Percentiles rank a stretch among this genome's conserved stretches.
Evolutionary conservation across 202 grass and related monocot genomes (phyloP).

Genomic region (Panicum hallii): DNA sequence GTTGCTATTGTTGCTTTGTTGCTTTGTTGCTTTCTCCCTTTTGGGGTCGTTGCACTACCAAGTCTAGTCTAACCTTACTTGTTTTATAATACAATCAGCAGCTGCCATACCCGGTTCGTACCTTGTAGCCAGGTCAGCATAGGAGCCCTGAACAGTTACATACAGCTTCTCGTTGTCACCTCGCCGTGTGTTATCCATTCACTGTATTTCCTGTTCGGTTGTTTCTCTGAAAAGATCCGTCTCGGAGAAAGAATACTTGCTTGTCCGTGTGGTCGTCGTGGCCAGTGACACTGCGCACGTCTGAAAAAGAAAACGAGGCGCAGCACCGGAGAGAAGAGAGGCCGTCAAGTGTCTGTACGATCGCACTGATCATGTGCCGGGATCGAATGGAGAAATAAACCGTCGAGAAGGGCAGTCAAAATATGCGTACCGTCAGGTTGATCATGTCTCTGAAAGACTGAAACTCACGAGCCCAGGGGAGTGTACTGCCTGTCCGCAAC

Average conservation of each 20-base stretch:
- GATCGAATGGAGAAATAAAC: neutral
- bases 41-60: no score
- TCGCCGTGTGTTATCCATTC: neutral
- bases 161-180: neutral
- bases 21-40: no score
- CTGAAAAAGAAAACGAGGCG: neutral
- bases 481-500: neutral
- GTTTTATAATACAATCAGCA: no score
- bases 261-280: neutral
- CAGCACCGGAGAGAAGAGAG: neutral
- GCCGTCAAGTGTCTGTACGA: constrained; percentile 10
- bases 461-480: neutral
- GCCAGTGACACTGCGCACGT: neutral
- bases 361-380: neutral
- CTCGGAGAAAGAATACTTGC: neutral
- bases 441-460: constrained; percentile 17
- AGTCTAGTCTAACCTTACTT: no score
- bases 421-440: constrained; percentile 6
- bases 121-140: no score
- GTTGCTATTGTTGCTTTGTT: no score
- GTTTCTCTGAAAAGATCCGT: constrained; percentile 1
- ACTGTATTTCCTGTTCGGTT: neutral
- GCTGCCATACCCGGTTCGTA: no score
- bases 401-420: constrained; percentile 1
- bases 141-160: neutral